Percentiles rank a stretch among this genome's conserved stretches.
phyloP scores from a whole-genome alignment of 176 grass and related monocot genomes.

The Eragrostis curvula region DNA sequence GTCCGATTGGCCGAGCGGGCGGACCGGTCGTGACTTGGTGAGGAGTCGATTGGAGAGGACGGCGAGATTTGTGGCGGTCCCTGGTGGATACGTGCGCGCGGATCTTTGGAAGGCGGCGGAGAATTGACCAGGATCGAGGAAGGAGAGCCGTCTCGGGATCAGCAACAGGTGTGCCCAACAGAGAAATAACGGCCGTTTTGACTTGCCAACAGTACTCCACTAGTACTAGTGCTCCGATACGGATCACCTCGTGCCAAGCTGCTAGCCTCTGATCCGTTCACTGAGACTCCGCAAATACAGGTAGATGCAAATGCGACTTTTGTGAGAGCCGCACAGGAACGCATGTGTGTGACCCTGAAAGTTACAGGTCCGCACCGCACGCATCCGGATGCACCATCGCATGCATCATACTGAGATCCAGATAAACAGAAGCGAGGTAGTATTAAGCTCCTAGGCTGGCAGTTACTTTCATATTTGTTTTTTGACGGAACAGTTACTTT shows the following conservation, averaged over 20 bases:
- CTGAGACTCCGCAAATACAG: background rate
- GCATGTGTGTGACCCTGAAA: background rate
- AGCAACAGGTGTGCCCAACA: background rate
- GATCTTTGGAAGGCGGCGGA: slow-evolving; percentile 11
- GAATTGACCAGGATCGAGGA: background rate
- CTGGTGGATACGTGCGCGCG: background rate
- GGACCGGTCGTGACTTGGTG: background rate
- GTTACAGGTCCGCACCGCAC: too few relatives aligned
- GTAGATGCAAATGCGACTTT: background rate
- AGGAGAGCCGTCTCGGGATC: slow-evolving; percentile 4
- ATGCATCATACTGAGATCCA: too few relatives aligned
- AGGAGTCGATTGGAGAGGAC: slow-evolving; percentile 9
- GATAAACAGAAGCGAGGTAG: too few relatives aligned
- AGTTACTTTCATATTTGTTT: too few relatives aligned
- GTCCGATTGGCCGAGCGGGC: background rate
- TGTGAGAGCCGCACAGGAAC: background rate
- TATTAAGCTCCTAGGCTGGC: too few relatives aligned
- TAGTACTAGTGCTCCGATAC: background rate
- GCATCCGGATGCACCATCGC: too few relatives aligned
- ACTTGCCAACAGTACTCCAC: slow-evolving; percentile 19
- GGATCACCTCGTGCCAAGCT: background rate
- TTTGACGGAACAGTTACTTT: too few relatives aligned
- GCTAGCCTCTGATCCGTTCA: background rate
- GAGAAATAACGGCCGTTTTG: slow-evolving; percentile 18
- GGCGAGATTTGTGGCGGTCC: slow-evolving; percentile 16